Evolutionary conservation across 768 basidiomycete genomes (phyloP).

Genomic region (Kockovaella imperatae): DNA sequence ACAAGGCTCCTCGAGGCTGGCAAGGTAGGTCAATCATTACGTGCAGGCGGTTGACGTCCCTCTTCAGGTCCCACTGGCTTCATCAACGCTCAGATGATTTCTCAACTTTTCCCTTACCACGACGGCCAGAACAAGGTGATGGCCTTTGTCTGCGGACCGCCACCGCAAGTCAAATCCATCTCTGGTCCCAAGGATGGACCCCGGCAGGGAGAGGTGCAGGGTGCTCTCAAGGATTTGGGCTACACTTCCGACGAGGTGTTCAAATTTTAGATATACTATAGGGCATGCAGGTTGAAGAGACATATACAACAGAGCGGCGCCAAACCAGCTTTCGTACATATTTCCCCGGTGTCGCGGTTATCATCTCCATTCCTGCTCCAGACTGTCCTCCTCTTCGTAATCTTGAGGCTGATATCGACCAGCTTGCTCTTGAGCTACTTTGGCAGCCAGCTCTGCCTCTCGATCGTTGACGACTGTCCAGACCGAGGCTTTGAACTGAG

Average conservation of each 20-base stretch:
- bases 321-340: too few relatives aligned
- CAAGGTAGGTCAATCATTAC: conserved; percentile 41
- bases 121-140: conserved; percentile 70
- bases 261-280: conserved; percentile 49
- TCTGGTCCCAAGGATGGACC: conserved; percentile 82
- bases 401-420: too few relatives aligned
- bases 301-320: background rate
- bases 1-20: conserved; percentile 67
- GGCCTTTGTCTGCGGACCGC: conserved; percentile 79
- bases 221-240: conserved; percentile 76
- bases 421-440: too few relatives aligned
- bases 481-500: conserved; percentile 88
- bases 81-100: conserved; percentile 63
- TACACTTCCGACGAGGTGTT: conserved; percentile 78
- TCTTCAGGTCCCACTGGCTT: conserved; percentile 61
- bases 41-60: background rate
- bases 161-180: conserved; percentile 76
- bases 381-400: too few relatives aligned
- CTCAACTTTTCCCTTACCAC: conserved; percentile 58
- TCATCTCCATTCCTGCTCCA: too few relatives aligned
- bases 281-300: background rate
- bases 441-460: too few relatives aligned
- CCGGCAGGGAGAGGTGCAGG: conserved; percentile 74
- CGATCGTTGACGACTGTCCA: conserved; percentile 69
- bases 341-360: too few relatives aligned